Evolutionary conservation across 179 eudicot genomes (phyloP), one percentile per base, ranked within the genome.

Genomic region (Silene vulgaris): DNA sequence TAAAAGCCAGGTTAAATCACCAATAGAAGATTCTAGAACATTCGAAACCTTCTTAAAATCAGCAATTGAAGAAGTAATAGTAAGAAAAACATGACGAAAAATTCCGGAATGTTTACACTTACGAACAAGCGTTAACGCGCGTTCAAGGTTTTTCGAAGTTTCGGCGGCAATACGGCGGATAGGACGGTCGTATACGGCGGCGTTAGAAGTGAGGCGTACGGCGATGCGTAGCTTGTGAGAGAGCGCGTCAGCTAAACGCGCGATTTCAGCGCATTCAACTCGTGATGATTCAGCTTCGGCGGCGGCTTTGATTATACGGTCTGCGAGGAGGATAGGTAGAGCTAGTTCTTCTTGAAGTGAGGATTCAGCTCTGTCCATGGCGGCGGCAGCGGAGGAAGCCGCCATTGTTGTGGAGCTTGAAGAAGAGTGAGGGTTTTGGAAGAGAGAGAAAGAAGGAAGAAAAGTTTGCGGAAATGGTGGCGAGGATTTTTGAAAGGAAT

Each of bases 161-260:
- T 89, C 85, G 19, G 78, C 68, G 12, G 83, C 75, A 32, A 89
- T 83, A 0, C 89, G 84, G 57, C 89, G 89, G 56, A 89, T 74
- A n/a, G 92, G 92, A 74, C 90, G 90, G 75, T 89, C 89, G 80
- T 85, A 89, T 1, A 85, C 69, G 1, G 87, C 68, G 14, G 74
- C 82, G 52, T 75, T 4, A 61, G 86, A 73, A n/a, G 76, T 50
- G 64, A 88, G 76, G 8, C 85, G 82, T 17, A 78, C 82, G 56
- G 64, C 30, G 40, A 78, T 62, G 14, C 82, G 82, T 7, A 79
- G 75, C 30, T 74, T 79, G 11, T 74, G 75, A 4, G 82, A 79
- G 28, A 79, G 75, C 8, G 63, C 71, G 1, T 60, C 74, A 20
- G 74, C 75, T 13, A 28, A 75, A 1, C 73, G 75, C 4, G 82